Percentiles rank a stretch among this genome's conserved stretches.
Conservation (phyloP, 169 alveolate genomes). For the Plasmodium reichenowi region DNA sequence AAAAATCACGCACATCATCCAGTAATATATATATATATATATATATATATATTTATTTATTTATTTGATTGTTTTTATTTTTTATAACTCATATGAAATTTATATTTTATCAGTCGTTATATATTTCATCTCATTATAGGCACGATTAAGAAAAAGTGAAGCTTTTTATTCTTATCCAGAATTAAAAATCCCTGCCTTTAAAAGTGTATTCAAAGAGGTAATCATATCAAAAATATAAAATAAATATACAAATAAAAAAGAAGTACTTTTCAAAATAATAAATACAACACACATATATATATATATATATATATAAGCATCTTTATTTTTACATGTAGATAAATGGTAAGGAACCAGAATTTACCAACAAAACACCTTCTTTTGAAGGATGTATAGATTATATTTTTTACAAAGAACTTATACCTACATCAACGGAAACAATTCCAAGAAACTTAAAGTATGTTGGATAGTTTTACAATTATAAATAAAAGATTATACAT, state of each 20-base stretch:
- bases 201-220: slow-evolving; percentile 57
- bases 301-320: not conserved
- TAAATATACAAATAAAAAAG: not conserved
- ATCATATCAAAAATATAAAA: not conserved
- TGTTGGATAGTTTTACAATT: too few relatives aligned
- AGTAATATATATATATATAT: slow-evolving; percentile 14
- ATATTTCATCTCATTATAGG: slow-evolving; percentile 5
- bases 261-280: not conserved
- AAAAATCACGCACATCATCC: slow-evolving; percentile 41
- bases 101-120: too few relatives aligned
- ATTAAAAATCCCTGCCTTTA: slow-evolving; percentile 28
- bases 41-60: not conserved
- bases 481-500: not conserved
- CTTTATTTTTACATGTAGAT: slow-evolving; percentile 4
- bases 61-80: not conserved
- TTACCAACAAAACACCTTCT: slow-evolving; percentile 36
- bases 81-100: not conserved
- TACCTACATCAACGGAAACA: slow-evolving; percentile 39
- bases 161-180: slow-evolving; percentile 17
- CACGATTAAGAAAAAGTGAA: slow-evolving; percentile 29
- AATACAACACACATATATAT: not conserved
- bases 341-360: slow-evolving; percentile 52
- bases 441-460: slow-evolving; percentile 27
- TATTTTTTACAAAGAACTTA: slow-evolving; percentile 47
- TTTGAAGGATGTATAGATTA: slow-evolving; percentile 48